phyloP scores from a whole-genome alignment of 441 rosid species.

The Geranium incanum region DNA sequence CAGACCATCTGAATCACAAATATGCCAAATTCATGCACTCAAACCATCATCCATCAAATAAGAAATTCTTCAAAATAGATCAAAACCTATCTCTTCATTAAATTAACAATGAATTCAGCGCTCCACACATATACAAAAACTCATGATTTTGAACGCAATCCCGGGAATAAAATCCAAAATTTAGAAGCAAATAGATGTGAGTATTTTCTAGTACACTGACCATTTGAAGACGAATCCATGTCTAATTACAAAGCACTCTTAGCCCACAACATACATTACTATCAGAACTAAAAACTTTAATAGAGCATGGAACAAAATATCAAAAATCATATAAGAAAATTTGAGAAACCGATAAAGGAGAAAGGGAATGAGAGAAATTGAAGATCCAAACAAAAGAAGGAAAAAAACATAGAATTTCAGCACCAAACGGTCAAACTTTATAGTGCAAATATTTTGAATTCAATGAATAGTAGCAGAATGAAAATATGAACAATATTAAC shows the following conservation, averaged over 20 bases:
- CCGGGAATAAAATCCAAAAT: too few species aligned
- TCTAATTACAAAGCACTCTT: constrained; percentile 22
- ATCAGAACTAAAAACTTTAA: constrained; percentile 33
- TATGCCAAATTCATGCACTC: constrained; percentile 9
- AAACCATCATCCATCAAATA: constrained; percentile 20
- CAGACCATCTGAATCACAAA: constrained; percentile 16
- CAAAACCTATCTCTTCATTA: constrained; percentile 13
- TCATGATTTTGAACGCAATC: not conserved
- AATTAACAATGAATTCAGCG: constrained; percentile 10
- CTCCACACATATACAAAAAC: not conserved
- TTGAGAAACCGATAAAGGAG: not conserved
- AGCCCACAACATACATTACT: constrained; percentile 46
- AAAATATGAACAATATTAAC: too few species aligned
- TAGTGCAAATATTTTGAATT: too few species aligned
- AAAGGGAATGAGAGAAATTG: constrained; percentile 17
- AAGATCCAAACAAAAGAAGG: too few species aligned
- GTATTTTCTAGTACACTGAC: constrained; percentile 22
- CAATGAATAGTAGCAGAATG: too few species aligned
- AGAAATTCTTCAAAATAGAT: too few species aligned
- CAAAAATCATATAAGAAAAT: too few species aligned
- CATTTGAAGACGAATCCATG: constrained; percentile 44
- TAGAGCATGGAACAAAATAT: too few species aligned
- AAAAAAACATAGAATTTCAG: too few species aligned
- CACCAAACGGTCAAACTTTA: too few species aligned
- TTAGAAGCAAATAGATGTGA: not conserved